Base-by-base conservation (phyloP, 1,284 basidiomycete genomes). In the Grifola frondosa region DNA sequence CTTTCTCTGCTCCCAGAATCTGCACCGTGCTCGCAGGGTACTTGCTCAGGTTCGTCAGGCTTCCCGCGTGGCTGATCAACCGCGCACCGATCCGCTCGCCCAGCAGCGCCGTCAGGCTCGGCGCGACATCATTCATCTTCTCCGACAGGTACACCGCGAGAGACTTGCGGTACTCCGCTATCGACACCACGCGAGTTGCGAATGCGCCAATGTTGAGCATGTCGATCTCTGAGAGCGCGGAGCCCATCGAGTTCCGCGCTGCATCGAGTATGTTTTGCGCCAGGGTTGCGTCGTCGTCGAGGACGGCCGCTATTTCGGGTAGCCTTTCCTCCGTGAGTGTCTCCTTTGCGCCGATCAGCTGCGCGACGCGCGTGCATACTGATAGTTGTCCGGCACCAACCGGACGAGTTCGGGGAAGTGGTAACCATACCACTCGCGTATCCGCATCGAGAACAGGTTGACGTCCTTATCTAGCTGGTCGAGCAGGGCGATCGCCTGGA, bases 401-500 rank as follows among this genome's bases (percentile, higher is more conserved):
- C 82, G 88, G 71, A 97, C 83, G 53, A 99, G 88, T 72, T 99
- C 97, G 38, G 96, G 96, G 77, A 97, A 99, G 69, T 99, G 97
- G 77, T 97, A 99, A n/a, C 97, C 96, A 68, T 99, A 99, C 97
- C 97, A 99, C 67, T 99, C 96, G 56, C 96, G 80, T 41, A 97
- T 86, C 41, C 96, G 89, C 96, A 99, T 99, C 20, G 94, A 89
- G 66, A 99, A 98, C 20, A 96, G 85, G 75, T 99, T 99, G 65
- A 99, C 94, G 68, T 99, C 96, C 78, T 98, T 99, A 81, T 99
- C 96, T 63, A 99, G 88, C 63, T 97, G 95, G 74, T 99, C 96
- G 60, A 98, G 90, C 43, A 98, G 84, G 3, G 96, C 91, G 62
- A 99, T 98, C 42, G 96, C 96, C 71, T 99, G 97, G 62, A 99